Evolutionary conservation across 2,329 filamentous ascomycete genomes (phyloP).

Genomic region (Aspergillus sp.): DNA sequence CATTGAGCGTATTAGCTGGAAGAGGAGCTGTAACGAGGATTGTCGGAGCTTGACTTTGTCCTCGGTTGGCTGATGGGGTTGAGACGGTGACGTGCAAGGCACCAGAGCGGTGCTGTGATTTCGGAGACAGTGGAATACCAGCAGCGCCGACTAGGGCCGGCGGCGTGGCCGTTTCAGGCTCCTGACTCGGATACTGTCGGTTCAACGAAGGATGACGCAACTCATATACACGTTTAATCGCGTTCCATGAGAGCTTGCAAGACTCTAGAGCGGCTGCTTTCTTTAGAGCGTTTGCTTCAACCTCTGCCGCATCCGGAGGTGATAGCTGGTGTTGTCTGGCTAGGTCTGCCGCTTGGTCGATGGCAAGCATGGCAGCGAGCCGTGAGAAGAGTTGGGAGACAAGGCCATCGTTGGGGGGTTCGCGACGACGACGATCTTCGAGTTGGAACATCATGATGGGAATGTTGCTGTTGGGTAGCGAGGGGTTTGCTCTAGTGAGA

Average conservation of each 20-base stretch:
- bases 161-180: conserved; percentile 14
- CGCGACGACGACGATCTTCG: conserved; percentile 42
- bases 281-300: conserved; percentile 49
- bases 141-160: conserved; percentile 40
- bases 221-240: conserved; percentile 46
- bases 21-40: conserved; percentile 46
- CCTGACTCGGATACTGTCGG: conserved; percentile 29
- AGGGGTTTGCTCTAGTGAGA: conserved; percentile 48
- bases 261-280: conserved; percentile 52
- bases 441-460: conserved; percentile 51
- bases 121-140: conserved; percentile 39
- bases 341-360: conserved; percentile 50
- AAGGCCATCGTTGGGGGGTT: conserved; percentile 48
- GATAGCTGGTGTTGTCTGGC: conserved; percentile 46
- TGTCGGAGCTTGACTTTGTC: conserved; percentile 34
- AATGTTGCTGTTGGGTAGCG: conserved; percentile 43
- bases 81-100: conserved; percentile 49
- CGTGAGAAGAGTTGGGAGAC: conserved; percentile 53
- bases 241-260: conserved; percentile 51
- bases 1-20: conserved; percentile 40
- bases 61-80: conserved; percentile 28
- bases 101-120: conserved; percentile 34
- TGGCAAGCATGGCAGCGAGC: conserved; percentile 54
- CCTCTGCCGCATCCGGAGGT: conserved; percentile 45
- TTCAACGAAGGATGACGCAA: conserved; percentile 51